Evolutionary conservation across 2,329 filamentous ascomycete species (phyloP), one percentile per base, ranked within the genome.

Genomic region (Fusarium stilboides): DNA sequence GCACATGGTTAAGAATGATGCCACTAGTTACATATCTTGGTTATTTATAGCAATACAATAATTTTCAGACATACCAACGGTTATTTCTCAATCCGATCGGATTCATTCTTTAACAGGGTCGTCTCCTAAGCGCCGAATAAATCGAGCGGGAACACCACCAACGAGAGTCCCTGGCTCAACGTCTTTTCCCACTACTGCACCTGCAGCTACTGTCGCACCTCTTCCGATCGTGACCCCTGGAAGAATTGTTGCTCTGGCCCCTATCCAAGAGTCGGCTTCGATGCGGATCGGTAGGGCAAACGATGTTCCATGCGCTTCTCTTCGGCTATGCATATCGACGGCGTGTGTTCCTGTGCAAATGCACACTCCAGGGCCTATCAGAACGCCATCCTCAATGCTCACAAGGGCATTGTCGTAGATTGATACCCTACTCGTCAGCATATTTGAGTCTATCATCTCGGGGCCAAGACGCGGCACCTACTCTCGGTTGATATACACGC

Each of bases 401-500:
- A 65, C 61, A 5, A 55, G 55, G 1, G 62, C 62, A 6, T 65
- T 65, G 26, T 65, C 61, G 1, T 65, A 22, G 1, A 65, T 61
- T 0, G 62, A 60, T 6, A 42, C 31, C 17, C 59, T 64, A 2
- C 19, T 3, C 24, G 5, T 31, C 8, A 40, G 6, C 7, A n/a
- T 39, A 2, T n/a, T 19, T 2, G 8, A 2, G 10, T 20, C n/a
- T 19, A 3, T 39, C 12, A 19, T 39, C 36, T n/a, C 10, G n/a
- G 3, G 19, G 3, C 26, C 10, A 13, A 10, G 28, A 10, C 3
- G 28, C 2, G 3, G 14, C 1, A 42, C 62, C 43, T 15, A 66
- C 62, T 56, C 47, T 50, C 62, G 8, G 24, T 66, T 66, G 3
- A 66, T 65, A 3, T 66, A 66, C 12, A 62, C 62, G 5, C 31